A percentile compares a stretch with the other conserved stretches of the same genome.
phyloP scores from a whole-genome alignment of 2,329 filamentous ascomycete genomes.

The Colletotrichum simmondsii region DNA sequence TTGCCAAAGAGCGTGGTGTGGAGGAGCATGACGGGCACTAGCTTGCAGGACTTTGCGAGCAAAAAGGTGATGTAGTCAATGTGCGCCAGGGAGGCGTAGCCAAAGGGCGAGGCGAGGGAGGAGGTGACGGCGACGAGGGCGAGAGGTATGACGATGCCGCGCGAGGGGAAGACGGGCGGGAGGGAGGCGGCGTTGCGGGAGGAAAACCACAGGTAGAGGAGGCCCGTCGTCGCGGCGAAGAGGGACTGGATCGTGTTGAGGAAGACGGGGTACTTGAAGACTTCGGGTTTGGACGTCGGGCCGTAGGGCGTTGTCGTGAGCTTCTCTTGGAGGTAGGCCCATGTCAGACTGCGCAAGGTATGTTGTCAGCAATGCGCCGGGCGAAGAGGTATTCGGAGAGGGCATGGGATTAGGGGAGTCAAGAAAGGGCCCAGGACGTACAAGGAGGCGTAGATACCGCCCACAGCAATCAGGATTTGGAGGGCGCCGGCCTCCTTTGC shows the following conservation, averaged over 20 bases:
- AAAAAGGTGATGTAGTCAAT: slow-evolving; percentile 99
- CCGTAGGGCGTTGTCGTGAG: slow-evolving; percentile 94
- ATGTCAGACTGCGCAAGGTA: slow-evolving; percentile 75
- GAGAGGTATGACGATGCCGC: slow-evolving; percentile 80
- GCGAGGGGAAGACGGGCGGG: slow-evolving; percentile 80
- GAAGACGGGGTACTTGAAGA: slow-evolving; percentile 94
- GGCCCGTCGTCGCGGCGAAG: slow-evolving; percentile 86
- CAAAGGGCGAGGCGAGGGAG: slow-evolving; percentile 93
- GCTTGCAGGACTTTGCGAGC: slow-evolving; percentile 96
- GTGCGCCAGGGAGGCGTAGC: slow-evolving; percentile 90
- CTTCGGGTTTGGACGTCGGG: slow-evolving; percentile 69
- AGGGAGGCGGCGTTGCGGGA: slow-evolving; percentile 62
- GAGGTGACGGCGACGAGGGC: slow-evolving; percentile 85
- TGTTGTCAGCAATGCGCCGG: background rate
- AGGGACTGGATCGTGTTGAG: slow-evolving; percentile 95
- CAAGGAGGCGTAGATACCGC: slow-evolving; percentile 97
- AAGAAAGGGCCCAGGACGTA: slow-evolving; percentile 55
- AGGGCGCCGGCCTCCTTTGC: slow-evolving; percentile 69
- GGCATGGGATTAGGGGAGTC: background rate
- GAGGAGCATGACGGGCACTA: slow-evolving; percentile 97
- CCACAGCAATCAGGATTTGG: slow-evolving; percentile 87
- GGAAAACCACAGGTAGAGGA: slow-evolving; percentile 79
- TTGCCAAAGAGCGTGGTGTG: slow-evolving; percentile 92
- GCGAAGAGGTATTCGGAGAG: background rate
- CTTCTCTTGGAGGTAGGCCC: slow-evolving; percentile 96